Percentiles rank a stretch among this genome's conserved stretches.
Conservation (phyloP, 2,329 filamentous ascomycete genomes). For the Fusarium burgessii region DNA sequence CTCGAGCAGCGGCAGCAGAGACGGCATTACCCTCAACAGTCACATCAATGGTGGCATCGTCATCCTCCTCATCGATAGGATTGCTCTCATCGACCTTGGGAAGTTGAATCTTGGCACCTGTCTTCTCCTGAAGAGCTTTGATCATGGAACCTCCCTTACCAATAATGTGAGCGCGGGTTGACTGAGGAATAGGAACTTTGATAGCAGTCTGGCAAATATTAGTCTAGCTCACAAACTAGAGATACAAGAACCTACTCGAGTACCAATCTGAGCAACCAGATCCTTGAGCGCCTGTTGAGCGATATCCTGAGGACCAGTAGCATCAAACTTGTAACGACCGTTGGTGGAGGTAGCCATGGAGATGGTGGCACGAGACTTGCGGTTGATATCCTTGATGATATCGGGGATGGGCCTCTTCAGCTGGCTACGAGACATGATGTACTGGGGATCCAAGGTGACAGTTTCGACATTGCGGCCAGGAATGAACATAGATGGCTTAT, state of each 20-base stretch:
- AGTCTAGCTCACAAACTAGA: constrained; percentile 22
- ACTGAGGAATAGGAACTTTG: constrained; percentile 84
- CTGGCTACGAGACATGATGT: constrained; percentile 80
- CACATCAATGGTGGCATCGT: constrained; percentile 87
- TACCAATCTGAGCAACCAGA: constrained; percentile 86
- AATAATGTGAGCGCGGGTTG: constrained; percentile 89
- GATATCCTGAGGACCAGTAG: constrained; percentile 83
- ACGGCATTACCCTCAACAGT: constrained; percentile 91
- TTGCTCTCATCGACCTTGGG: constrained; percentile 79
- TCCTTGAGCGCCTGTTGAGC: constrained; percentile 92
- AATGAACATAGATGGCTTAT: constrained; percentile 71
- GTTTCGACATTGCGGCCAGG: constrained; percentile 86
- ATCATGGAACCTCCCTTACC: constrained; percentile 91
- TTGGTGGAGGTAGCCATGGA: constrained; percentile 79
- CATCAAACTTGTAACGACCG: constrained; percentile 83
- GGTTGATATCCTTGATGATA: constrained; percentile 91
- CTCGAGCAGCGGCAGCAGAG: constrained; percentile 84
- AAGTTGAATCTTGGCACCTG: constrained; percentile 90
- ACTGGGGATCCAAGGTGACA: constrained; percentile 78
- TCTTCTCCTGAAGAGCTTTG: constrained; percentile 88
- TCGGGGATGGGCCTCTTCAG: constrained; percentile 88
- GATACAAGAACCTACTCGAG: constrained; percentile 70
- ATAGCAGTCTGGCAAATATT: constrained; percentile 61
- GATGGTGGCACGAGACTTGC: constrained; percentile 87
- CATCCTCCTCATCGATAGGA: constrained; percentile 73